Base-by-base conservation (phyloP, 192 early-diverging fungal genomes). In the Rhizoclosmatium globosum region DNA sequence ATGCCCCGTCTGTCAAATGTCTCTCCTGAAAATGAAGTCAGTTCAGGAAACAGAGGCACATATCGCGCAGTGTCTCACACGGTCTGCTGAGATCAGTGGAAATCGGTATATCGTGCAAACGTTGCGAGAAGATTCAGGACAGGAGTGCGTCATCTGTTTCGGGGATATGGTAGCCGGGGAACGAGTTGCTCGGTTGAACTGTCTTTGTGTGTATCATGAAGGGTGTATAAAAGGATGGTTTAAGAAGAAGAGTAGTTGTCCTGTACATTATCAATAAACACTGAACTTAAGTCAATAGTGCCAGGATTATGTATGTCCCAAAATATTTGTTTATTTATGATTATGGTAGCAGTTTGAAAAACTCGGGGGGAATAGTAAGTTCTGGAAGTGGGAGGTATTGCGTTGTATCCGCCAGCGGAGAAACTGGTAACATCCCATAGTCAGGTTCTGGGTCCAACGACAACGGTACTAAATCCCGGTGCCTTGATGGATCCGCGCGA, bases 81-180 rank as follows among this genome's bases (percentile, higher is more conserved):
- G 74, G 87, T 83, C 81, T 21, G 81, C 71, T 23, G 76, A 84
- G 64, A 72, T 78, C 15, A 84, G 81, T 62, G 87, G 88, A 61
- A 87, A 86, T 72, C 87, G 91, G 19, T 94, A 92, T 84, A 84
- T 92, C 59, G 83, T 78, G 42, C 84, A 87, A 72, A 71, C 68
- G 3, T 68, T 84, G 31, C 80, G 82, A 48, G 84, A 85, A 46
- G 67, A 57, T 47, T 39, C 82, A 2, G 71, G 53, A 3, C 53
- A 90, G 77, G 96, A 98, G 76, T 98, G 96, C 82, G 89, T 93
- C 0, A 98, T 98, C 58, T 98, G 96, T 85, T 95, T 98, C 87
- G 94, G 97, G 71, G 96, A 98, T 4, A 50, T 75, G 64, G 71
- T 47, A 43, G 64, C 78, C 90, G 92, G 92, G 44, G 88, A 95